Percentiles rank a stretch among this genome's conserved stretches.
These are phyloP conservation scores for Candida sanyaensis DNA, from an alignment of 1,139 yeast species.

Conservation along the genomic window DNA sequence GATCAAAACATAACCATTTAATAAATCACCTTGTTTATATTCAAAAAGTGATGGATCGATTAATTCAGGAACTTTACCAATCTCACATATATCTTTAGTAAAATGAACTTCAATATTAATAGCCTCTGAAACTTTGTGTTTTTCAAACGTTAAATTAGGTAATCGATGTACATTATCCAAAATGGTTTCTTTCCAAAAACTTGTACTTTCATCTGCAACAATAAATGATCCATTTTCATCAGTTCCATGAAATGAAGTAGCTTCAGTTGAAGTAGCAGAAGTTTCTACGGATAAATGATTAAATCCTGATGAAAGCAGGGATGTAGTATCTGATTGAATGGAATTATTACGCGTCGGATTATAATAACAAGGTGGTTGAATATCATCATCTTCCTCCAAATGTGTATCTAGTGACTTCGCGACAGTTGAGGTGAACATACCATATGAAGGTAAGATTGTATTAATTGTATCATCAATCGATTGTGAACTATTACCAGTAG, in stretches of 20 bases:
- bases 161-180: conserved; percentile 40
- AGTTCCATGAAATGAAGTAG: not conserved
- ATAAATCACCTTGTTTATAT: conserved; percentile 42
- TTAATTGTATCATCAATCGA: conserved; percentile 15
- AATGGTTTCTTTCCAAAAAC: conserved; percentile 39
- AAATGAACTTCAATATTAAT: conserved; percentile 32
- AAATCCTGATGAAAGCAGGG: conserved; percentile 1
- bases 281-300: not conserved
- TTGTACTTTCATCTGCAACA: conserved; percentile 32
- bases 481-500: not conserved
- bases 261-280: conserved; percentile 2
- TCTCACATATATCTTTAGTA: conserved; percentile 38
- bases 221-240: conserved; percentile 11
- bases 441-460: conserved; percentile 45
- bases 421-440: conserved; percentile 47
- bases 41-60: conserved; percentile 39
- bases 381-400: conserved; percentile 12
- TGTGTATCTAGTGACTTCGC: conserved; percentile 12
- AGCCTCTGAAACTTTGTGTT: conserved; percentile 28
- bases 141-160: conserved; percentile 32
- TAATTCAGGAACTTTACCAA: conserved; percentile 27
- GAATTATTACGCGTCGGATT: conserved; percentile 3
- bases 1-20: conserved; percentile 39
- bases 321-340: conserved; percentile 6
- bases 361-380: conserved; percentile 14